Conservation (phyloP, 306 rosid genomes). For the Arachis stenosperma region DNA sequence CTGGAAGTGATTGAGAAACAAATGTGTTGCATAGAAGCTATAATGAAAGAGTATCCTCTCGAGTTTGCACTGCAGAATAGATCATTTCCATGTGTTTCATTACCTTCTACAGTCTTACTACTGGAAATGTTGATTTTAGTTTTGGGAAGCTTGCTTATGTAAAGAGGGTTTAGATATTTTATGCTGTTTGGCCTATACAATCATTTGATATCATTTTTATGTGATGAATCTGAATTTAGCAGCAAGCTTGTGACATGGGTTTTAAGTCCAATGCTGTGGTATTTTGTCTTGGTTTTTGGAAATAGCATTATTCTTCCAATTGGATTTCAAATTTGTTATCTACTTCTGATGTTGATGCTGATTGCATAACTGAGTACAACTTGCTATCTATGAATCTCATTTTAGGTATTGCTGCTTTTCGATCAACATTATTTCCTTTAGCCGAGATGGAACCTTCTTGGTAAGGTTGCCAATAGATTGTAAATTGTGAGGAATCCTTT, state of each 20-base stretch:
- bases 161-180: not conserved
- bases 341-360: slow-evolving; percentile 40
- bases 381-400: slow-evolving; percentile 36
- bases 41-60: not conserved
- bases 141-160: not conserved
- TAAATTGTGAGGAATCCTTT: slow-evolving; percentile 42
- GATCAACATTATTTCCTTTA: slow-evolving; percentile 39
- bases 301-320: slow-evolving; percentile 9
- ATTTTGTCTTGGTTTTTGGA: not conserved
- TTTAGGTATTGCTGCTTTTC: slow-evolving; percentile 39
- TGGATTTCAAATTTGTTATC: not conserved
- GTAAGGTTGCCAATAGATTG: slow-evolving; percentile 49
- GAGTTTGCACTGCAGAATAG: not conserved
- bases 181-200: not conserved
- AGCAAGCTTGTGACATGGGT: not conserved
- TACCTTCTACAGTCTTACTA: not conserved
- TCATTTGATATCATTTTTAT: slow-evolving; percentile 4
- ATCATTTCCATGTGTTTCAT: not conserved
- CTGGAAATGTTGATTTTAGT: slow-evolving; percentile 6
- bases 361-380: slow-evolving; percentile 38
- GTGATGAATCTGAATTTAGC: not conserved
- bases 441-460: slow-evolving; percentile 36
- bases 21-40: not conserved
- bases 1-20: slow-evolving; percentile 14
- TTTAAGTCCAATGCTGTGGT: not conserved